Conservation (phyloP, 371 early-diverging fungal genomes). For the Apophysomyces ossiformis region DNA sequence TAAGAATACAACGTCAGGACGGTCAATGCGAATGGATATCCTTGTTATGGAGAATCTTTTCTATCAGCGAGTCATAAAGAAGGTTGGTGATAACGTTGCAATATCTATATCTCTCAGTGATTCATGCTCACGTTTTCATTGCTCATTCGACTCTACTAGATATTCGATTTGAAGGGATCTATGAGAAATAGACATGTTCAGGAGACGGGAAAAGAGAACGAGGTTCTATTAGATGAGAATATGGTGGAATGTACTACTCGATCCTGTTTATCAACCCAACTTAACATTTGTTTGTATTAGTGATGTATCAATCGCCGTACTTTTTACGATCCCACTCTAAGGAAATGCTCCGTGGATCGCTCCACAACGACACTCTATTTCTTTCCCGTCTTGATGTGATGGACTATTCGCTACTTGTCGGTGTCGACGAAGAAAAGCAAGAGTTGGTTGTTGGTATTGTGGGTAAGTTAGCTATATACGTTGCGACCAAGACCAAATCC, state of each 20-base stretch:
- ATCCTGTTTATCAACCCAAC: not conserved
- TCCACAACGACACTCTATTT: slow-evolving; percentile 92
- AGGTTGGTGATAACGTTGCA: slow-evolving; percentile 32
- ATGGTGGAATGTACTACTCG: slow-evolving; percentile 70
- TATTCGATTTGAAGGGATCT: slow-evolving; percentile 96
- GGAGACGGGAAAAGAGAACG: slow-evolving; percentile 81
- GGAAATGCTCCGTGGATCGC: slow-evolving; percentile 72
- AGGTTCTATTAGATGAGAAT: slow-evolving; percentile 93
- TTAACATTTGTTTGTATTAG: slow-evolving; percentile 23
- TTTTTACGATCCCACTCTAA: slow-evolving; percentile 90
- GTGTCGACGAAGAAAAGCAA: slow-evolving; percentile 79
- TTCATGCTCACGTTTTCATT: slow-evolving; percentile 7
- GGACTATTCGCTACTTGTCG: slow-evolving; percentile 95
- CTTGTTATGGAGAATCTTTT: slow-evolving; percentile 96
- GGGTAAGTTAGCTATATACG: slow-evolving; percentile 49
- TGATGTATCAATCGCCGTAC: slow-evolving; percentile 82
- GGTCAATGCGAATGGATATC: slow-evolving; percentile 86
- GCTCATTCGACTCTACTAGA: slow-evolving; percentile 31
- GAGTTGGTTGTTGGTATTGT: slow-evolving; percentile 94
- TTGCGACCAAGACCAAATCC: not conserved
- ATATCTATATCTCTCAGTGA: too few species aligned
- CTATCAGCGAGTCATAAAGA: slow-evolving; percentile 75
- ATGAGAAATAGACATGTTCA: slow-evolving; percentile 91
- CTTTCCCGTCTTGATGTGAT: slow-evolving; percentile 87
- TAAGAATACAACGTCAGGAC: slow-evolving; percentile 81